Conservation (phyloP, 257 asterid species). For the Solanum dulcamara region DNA sequence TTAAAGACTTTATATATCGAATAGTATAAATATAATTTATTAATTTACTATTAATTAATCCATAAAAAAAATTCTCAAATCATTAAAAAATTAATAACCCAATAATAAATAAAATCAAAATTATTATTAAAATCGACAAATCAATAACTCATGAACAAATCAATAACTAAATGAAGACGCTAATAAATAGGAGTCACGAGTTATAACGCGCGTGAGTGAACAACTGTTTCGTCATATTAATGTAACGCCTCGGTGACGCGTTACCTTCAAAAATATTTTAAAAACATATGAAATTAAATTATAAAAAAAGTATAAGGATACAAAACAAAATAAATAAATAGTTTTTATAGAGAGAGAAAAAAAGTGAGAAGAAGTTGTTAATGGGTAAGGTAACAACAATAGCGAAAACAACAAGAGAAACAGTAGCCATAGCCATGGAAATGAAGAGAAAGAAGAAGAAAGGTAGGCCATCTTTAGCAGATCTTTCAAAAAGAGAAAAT, state of each 20-base stretch:
- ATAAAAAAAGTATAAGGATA: not conserved
- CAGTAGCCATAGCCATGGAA: constrained; percentile 15
- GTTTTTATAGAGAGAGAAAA: not conserved
- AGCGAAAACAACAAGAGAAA: constrained; percentile 11
- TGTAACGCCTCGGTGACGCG: not conserved
- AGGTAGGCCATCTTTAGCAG: constrained; percentile 56
- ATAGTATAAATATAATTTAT: too few relatives aligned
- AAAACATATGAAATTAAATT: not conserved
- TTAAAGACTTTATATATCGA: too few relatives aligned
- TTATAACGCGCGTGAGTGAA: not conserved
- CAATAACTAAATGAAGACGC: too few relatives aligned
- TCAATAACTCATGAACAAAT: too few relatives aligned
- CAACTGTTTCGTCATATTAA: not conserved
- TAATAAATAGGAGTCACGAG: too few relatives aligned
- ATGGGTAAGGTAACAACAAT: constrained; percentile 62
- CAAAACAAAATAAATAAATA: not conserved
- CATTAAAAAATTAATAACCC: too few relatives aligned
- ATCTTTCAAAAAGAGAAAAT: constrained; percentile 14
- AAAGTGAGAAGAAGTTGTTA: not conserved
- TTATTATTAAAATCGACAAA: too few relatives aligned
- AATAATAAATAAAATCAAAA: too few relatives aligned
- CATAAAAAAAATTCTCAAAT: too few relatives aligned
- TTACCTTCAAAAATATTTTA: not conserved
- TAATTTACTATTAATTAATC: too few relatives aligned
- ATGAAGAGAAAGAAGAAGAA: constrained; percentile 78